These are phyloP conservation scores for Nicotiana sylvestris DNA, from an alignment of 257 asterid genomes.

Conservation along the genomic window DNA sequence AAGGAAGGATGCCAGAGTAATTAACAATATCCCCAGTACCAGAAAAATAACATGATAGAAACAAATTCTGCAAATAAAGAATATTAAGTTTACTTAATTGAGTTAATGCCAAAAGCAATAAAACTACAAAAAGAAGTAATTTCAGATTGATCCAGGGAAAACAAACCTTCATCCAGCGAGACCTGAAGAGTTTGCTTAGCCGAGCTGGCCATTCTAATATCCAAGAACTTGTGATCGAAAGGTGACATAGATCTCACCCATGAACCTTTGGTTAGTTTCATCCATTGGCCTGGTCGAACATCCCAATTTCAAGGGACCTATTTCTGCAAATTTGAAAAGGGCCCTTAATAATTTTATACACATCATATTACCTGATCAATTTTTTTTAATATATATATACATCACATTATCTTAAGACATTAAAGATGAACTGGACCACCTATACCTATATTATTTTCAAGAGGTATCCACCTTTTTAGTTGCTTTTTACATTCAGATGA, in stretches of 20 bases:
- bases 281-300: too few species aligned
- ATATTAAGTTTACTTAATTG: neutral
- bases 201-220: too few species aligned
- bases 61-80: slow-evolving; percentile 52
- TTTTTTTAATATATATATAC: too few species aligned
- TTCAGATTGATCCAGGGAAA: too few species aligned
- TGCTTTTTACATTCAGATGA: neutral
- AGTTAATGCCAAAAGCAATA: slow-evolving; percentile 3
- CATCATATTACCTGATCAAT: neutral
- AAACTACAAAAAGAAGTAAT: neutral
- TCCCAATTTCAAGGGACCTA: too few species aligned
- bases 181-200: too few species aligned
- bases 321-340: too few species aligned
- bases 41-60: slow-evolving; percentile 60
- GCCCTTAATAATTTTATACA: too few species aligned
- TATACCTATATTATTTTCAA: neutral
- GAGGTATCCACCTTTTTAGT: neutral
- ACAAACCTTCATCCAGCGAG: too few species aligned
- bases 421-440: neutral
- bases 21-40: slow-evolving; percentile 48
- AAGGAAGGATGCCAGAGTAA: slow-evolving; percentile 63
- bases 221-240: too few species aligned
- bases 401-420: neutral
- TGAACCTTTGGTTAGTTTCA: too few species aligned
- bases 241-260: too few species aligned